Conservation (phyloP, 2,329 filamentous ascomycete species). For the Alternaria postmessia region DNA sequence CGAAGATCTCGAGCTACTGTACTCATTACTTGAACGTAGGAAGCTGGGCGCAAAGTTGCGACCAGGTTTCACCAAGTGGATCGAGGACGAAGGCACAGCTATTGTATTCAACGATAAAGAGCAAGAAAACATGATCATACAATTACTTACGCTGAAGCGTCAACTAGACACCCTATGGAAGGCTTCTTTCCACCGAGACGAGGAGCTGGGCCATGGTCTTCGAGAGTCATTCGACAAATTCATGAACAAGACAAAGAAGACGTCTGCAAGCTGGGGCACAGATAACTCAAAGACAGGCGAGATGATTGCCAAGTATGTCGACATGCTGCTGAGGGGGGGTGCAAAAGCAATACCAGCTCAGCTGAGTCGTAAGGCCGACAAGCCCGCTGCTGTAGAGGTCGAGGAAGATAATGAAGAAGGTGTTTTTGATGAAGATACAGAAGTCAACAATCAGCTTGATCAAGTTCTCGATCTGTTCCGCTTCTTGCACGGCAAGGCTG, state of each 20-base stretch:
- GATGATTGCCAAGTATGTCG: slow-evolving; percentile 98
- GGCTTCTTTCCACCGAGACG: slow-evolving; percentile 77
- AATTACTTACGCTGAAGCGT: slow-evolving; percentile 81
- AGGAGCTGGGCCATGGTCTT: slow-evolving; percentile 78
- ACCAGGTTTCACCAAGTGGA: slow-evolving; percentile 79
- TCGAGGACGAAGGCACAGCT: slow-evolving; percentile 73
- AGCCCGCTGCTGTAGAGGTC: slow-evolving; percentile 65
- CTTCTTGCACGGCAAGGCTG: slow-evolving; percentile 95
- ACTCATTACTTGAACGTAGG: slow-evolving; percentile 76
- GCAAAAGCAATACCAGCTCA: slow-evolving; percentile 80
- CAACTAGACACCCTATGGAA: slow-evolving; percentile 79
- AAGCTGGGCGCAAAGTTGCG: slow-evolving; percentile 75
- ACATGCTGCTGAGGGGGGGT: slow-evolving; percentile 85
- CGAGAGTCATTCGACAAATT: slow-evolving; percentile 87
- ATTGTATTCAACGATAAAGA: slow-evolving; percentile 84
- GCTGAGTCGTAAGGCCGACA: slow-evolving; percentile 66
- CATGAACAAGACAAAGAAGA: slow-evolving; percentile 86
- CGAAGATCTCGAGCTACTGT: slow-evolving; percentile 76
- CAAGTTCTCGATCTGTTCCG: slow-evolving; percentile 93
- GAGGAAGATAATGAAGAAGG: slow-evolving; percentile 67
- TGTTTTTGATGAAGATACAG: slow-evolving; percentile 86
- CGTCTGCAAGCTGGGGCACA: slow-evolving; percentile 74
- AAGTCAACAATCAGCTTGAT: slow-evolving; percentile 90
- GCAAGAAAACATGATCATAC: slow-evolving; percentile 84
- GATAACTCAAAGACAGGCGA: slow-evolving; percentile 95